Evolutionary conservation across 352 stramenopile genomes (phyloP).

Genomic region (Phytophthora syringae): DNA sequence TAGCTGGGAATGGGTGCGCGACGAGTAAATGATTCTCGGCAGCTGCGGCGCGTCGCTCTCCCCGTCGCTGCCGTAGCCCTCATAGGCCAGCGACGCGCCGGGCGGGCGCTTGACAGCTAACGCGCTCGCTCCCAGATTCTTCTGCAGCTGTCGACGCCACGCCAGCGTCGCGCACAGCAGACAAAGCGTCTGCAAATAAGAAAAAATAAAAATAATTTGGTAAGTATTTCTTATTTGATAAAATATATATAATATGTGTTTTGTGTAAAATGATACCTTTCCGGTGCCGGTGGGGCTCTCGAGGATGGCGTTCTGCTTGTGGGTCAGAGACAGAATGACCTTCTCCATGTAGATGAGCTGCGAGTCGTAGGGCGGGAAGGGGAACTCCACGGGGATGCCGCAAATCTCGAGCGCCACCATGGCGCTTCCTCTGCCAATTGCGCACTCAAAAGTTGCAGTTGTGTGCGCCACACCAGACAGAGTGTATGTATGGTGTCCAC

Average conservation of each 20-base stretch:
- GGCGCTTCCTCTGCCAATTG: constrained; percentile 5
- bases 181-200: constrained; percentile 91
- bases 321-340: constrained; percentile 91
- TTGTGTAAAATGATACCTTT: constrained; percentile 82
- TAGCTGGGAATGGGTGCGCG: constrained; percentile 98
- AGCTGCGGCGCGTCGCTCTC: constrained; percentile 50
- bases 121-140: constrained; percentile 38
- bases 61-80: constrained; percentile 47
- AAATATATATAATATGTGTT: too few relatives aligned
- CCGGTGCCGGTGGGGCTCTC: constrained; percentile 98
- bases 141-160: constrained; percentile 89
- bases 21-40: constrained; percentile 98
- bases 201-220: not conserved
- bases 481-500: not conserved
- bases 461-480: constrained; percentile 10
- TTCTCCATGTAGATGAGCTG: constrained; percentile 98
- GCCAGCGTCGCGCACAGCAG: constrained; percentile 95
- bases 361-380: constrained; percentile 96
- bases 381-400: constrained; percentile 94
- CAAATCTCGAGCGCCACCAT: constrained; percentile 88
- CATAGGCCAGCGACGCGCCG: constrained; percentile 49
- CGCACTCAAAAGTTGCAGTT: constrained; percentile 33
- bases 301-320: constrained; percentile 96
- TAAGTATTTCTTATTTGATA: not conserved
- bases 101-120: not conserved